phyloP scores from a whole-genome alignment of 495 filamentous ascomycete genomes.

The Neurospora sp. region DNA sequence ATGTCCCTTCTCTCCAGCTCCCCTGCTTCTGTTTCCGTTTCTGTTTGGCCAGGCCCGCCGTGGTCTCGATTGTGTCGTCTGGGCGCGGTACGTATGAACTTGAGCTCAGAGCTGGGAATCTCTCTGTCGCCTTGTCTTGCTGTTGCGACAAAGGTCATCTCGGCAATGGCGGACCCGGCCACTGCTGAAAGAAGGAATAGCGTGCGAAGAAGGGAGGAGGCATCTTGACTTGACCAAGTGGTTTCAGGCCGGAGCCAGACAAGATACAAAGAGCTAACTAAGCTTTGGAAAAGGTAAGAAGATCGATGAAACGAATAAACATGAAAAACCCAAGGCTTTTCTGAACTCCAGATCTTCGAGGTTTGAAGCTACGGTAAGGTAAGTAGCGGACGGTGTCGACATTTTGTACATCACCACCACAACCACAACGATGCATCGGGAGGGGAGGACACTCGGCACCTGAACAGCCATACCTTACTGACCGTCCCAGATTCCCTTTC shows the following conservation, averaged over 20 bases:
- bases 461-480: neutral
- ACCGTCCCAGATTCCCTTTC: neutral
- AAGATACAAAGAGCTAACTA: neutral
- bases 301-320: neutral
- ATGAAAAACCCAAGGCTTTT: neutral
- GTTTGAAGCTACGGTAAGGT: neutral
- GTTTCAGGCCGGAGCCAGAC: neutral
- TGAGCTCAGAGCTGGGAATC: conserved; percentile 4
- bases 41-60: neutral
- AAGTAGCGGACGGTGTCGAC: neutral
- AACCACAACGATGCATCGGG: neutral
- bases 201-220: conserved; percentile 2
- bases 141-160: conserved; percentile 14
- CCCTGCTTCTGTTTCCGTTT: neutral
- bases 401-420: neutral
- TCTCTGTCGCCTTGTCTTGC: conserved; percentile 5
- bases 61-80: conserved; percentile 7
- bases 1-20: conserved; percentile 2
- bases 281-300: neutral
- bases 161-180: conserved; percentile 6
- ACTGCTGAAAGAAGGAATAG: conserved; percentile 5
- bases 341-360: neutral
- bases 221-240: conserved; percentile 5
- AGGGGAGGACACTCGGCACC: neutral
- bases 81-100: conserved; percentile 12